phyloP scores from a whole-genome alignment of 768 basidiomycete species.

The Rhizopogon rudus region DNA sequence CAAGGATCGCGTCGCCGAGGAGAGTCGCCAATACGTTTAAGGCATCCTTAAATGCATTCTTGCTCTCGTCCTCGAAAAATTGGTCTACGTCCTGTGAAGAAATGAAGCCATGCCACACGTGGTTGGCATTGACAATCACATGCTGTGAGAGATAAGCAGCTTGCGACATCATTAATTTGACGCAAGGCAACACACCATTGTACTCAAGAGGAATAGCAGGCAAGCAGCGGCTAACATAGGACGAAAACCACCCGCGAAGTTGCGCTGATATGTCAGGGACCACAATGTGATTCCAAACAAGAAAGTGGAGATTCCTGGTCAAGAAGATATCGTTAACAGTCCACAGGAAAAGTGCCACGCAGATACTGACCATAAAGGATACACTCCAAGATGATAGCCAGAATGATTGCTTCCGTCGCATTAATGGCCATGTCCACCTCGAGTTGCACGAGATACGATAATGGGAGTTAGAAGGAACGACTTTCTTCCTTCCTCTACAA shows the following conservation, averaged over 20 bases:
- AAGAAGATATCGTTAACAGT: too few relatives aligned
- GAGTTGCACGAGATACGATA: too few relatives aligned
- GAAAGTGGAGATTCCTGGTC: too few relatives aligned
- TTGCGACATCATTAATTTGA: neutral
- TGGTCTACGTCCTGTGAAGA: neutral
- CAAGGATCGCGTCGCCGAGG: constrained; percentile 11
- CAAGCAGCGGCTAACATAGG: too few relatives aligned
- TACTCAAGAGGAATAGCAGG: too few relatives aligned
- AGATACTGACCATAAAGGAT: neutral
- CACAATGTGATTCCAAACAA: constrained; percentile 1
- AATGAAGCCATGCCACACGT: neutral
- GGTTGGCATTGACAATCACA: too few relatives aligned
- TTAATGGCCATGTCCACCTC: too few relatives aligned
- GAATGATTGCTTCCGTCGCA: too few relatives aligned
- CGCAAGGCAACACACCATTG: neutral
- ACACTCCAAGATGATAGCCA: too few relatives aligned
- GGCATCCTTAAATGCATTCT: constrained; percentile 6
- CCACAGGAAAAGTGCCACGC: neutral
- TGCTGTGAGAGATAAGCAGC: neutral
- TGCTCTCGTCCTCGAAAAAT: neutral
- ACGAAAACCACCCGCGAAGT: too few relatives aligned
- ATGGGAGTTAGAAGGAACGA: too few relatives aligned
- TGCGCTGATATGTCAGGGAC: neutral
- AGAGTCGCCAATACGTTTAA: constrained; percentile 8
- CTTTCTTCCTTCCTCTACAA: too few relatives aligned